These are phyloP conservation scores for Argentina anserina DNA, from an alignment of 306 rosid species.

Conservation along the genomic window DNA sequence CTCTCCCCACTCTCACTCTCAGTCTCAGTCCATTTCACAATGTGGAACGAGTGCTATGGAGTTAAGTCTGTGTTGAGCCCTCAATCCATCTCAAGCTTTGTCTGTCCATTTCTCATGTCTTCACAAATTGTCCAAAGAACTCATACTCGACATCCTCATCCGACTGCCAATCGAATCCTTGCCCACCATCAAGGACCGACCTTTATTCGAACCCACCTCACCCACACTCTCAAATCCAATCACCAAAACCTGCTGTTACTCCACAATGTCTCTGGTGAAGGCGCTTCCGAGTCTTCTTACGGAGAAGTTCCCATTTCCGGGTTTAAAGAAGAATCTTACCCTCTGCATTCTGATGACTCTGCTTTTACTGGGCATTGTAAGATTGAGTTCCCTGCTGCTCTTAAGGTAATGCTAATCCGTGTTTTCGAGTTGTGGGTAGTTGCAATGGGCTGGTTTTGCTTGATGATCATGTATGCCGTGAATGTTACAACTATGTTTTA, in stretches of 20 bases:
- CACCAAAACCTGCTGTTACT: not conserved
- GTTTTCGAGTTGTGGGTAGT: not conserved
- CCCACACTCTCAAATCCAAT: not conserved
- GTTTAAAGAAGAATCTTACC: not conserved
- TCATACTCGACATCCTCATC: not conserved
- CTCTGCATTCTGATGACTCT: slow-evolving; percentile 2
- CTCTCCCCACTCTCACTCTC: too few relatives aligned
- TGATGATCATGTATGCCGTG: not conserved
- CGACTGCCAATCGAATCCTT: not conserved
- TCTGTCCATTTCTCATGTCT: not conserved
- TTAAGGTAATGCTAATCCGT: not conserved
- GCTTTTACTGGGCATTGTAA: not conserved
- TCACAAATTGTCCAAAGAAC: not conserved
- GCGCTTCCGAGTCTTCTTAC: not conserved
- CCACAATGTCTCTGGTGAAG: not conserved
- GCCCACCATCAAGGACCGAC: not conserved
- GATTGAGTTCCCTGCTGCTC: not conserved
- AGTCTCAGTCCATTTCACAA: not conserved
- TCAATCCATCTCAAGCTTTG: not conserved
- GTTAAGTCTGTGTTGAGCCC: not conserved
- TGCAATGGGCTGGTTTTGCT: slow-evolving; percentile 2
- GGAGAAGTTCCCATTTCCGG: not conserved
- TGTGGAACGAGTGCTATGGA: not conserved
- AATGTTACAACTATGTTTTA: not conserved
- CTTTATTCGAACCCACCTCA: not conserved